Base-by-base conservation (phyloP, 1,284 basidiomycete genomes). In the Naganishia liquefaciens region DNA sequence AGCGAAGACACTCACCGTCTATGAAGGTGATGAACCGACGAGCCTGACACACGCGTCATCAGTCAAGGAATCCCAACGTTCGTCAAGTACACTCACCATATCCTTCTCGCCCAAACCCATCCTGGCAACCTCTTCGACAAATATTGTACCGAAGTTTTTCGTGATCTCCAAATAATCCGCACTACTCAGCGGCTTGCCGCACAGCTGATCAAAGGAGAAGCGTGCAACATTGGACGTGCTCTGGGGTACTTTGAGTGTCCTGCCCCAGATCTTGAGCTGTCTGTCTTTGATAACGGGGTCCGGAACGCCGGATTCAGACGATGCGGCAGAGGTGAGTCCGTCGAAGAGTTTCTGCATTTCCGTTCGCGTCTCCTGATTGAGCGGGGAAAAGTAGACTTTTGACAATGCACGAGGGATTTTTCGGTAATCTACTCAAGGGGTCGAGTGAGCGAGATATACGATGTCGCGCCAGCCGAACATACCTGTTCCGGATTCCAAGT, bases 101-200 rank as follows among this genome's bases (percentile, higher is more conserved):
- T 99, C 96, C 79, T 96, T 93, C 77, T 88, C 85, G 65, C 86
- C 84, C 69, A 98, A 76, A 0, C 87, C 89, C 87, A 99, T 88
- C 81, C 89, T 88, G 47, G 91, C 92, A 25, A 99, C 86, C 70
- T 91, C 88, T 46, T 88, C 82, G 46, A 99, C 81, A 75, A 99
- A 98, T 42, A 99, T 83, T 9, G 91, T 94, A 53, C 84, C 82
- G 75, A 96, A 99, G 47, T 82, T 86, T 72, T 86, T 86, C 30
- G 94, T 96, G 65, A 99, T 86, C 80, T 97, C 93, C 47, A 99
- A 80, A 78, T 98, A 99, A 79, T 99, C 96, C 6, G 93, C 91
- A 19, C 96, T 95, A 70, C 90, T 91, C 72, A 95, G 81, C 1
- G 95, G 91, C 70, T 86, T 85, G 6, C 91, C 91, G 76, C 96